These are phyloP conservation scores for Amanita polypyramis DNA, from an alignment of 768 basidiomycete species.

Conservation along the genomic window DNA sequence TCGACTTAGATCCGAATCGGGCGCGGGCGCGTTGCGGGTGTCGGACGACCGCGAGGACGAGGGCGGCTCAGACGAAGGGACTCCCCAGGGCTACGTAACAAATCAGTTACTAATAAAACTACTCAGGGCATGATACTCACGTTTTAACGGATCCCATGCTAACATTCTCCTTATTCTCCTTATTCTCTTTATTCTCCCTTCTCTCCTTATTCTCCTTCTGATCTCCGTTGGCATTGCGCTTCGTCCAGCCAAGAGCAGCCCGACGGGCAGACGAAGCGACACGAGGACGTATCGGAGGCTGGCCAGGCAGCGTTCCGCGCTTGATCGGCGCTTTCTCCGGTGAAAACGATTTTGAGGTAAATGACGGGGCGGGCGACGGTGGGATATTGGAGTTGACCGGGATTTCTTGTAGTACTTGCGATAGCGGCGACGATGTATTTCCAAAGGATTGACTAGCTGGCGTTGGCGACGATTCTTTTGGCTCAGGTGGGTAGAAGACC, in stretches of 20 bases:
- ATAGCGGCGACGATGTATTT: slow-evolving; percentile 15
- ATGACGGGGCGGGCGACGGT: slow-evolving; percentile 22
- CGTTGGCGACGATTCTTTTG: slow-evolving; percentile 11
- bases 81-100: slow-evolving; percentile 30
- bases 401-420: background rate
- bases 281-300: slow-evolving; percentile 33
- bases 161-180: slow-evolving; percentile 12
- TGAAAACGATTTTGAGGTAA: slow-evolving; percentile 24
- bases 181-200: slow-evolving; percentile 45
- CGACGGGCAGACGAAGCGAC: slow-evolving; percentile 47
- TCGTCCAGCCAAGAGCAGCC: slow-evolving; percentile 53
- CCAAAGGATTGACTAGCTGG: slow-evolving; percentile 11
- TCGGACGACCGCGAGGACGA: slow-evolving; percentile 37
- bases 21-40: slow-evolving; percentile 28
- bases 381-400: background rate
- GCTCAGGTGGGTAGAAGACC: slow-evolving; percentile 33
- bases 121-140: slow-evolving; percentile 30
- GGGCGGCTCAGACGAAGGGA: slow-evolving; percentile 38
- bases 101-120: background rate
- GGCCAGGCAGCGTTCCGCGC: slow-evolving; percentile 23
- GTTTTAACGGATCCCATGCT: slow-evolving; percentile 35
- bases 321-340: slow-evolving; percentile 21
- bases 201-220: slow-evolving; percentile 39
- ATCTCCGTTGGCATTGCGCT: slow-evolving; percentile 40
- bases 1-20: slow-evolving; percentile 23